phyloP scores from a whole-genome alignment of 148 eudicot species.

The Spergularia marina region DNA sequence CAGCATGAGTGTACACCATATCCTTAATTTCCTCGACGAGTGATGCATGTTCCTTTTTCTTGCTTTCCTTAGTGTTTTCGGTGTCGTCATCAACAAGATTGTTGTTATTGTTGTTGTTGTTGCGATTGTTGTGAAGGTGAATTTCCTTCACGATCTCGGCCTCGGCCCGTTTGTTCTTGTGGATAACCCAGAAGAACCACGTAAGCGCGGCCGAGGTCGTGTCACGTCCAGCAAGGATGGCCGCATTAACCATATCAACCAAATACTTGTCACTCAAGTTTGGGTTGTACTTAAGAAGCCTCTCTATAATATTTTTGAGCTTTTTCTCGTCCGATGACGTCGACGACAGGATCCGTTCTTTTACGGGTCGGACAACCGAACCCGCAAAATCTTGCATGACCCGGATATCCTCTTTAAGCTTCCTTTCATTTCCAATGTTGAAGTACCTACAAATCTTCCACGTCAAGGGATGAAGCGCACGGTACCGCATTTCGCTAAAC shows the following conservation, averaged over 20 bases:
- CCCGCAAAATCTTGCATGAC: slow-evolving; percentile 24
- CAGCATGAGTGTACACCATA: slow-evolving; percentile 42
- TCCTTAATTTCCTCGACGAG: slow-evolving; percentile 32
- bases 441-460: slow-evolving; percentile 38
- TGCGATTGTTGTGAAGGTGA: not conserved
- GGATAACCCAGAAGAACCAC: slow-evolving; percentile 45
- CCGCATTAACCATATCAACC: slow-evolving; percentile 37
- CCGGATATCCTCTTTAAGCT: slow-evolving; percentile 23
- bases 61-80: not conserved
- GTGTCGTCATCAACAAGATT: not conserved
- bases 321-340: slow-evolving; percentile 3
- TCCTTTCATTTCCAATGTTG: slow-evolving; percentile 38
- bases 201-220: slow-evolving; percentile 36
- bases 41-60: slow-evolving; percentile 22
- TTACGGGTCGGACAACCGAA: slow-evolving; percentile 1
- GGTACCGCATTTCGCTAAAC: slow-evolving; percentile 27
- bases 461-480: slow-evolving; percentile 16
- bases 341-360: not conserved
- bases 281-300: slow-evolving; percentile 33
- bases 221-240: slow-evolving; percentile 44
- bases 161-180: slow-evolving; percentile 13
- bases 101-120: not conserved
- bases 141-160: slow-evolving; percentile 9
- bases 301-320: slow-evolving; percentile 21
- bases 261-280: slow-evolving; percentile 31